Evolutionary conservation across 2,329 filamentous ascomycete species (phyloP), one percentile per base, ranked within the genome.

Genomic region (Gyromitra esculenta): DNA sequence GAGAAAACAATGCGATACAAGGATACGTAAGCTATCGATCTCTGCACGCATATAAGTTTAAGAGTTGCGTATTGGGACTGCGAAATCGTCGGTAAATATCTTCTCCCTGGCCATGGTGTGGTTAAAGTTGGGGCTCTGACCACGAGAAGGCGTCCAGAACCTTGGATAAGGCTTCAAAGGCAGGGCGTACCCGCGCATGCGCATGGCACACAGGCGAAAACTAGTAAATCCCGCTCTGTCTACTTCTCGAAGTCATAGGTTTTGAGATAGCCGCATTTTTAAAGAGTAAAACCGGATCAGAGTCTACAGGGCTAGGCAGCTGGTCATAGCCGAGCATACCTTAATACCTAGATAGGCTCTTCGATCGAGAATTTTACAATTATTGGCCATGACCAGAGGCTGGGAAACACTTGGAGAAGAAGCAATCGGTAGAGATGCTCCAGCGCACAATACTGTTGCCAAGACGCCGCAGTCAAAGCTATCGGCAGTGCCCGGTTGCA

Each of bases 91-190:
- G 45, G 5, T 56, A 35, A 45, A 56, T 11, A 35, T 57, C 45
- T 35, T 37, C 37, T 35, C 50, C 48, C 48, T 25, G 18, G 18
- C 18, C 43, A 31, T 31, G 25, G 2, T 54, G 11, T n/a, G 50
- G 50, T 57, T 57, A 39, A 68, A 45, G 11, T 54, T 68, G 65
- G 50, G 65, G 52, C 65, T 68, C 65, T 56, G 37, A 21, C 18
- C 18, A 21, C 18, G 18, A 7, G 37, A 57, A 52, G 18, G 13
- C 15, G 39, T 52, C 65, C 37, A 67, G 52, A 52, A 59, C 39
- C 35, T 31, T 15, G 50, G 37, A 37, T 25, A 52, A 35, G 56
- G 50, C 18, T 35, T 56, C 35, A 25, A 54, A 18, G 41, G 35
- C 35, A 18, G n/a, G 48, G 64, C 31, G 18, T 25, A 52, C 9